Conservation (phyloP, 345 rosid species). For the Carallia brachiata region DNA sequence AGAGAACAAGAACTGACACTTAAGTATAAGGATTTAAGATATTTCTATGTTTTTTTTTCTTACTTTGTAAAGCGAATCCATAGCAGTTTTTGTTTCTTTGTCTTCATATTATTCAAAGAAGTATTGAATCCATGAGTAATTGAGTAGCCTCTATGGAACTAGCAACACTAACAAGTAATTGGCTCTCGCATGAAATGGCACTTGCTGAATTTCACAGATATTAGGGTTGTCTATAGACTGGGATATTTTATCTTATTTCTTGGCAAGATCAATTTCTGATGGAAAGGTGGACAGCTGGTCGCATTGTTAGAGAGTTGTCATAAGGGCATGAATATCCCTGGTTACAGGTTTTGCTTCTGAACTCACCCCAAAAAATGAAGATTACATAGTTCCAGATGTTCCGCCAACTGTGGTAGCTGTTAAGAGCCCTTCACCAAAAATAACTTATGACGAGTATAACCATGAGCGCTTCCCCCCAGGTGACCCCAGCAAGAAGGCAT, state of each 20-base stretch:
- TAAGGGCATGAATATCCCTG: background rate
- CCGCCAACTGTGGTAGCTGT: conserved; percentile 71
- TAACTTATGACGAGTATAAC: conserved; percentile 72
- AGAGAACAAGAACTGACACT: no score
- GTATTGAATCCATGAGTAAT: no score
- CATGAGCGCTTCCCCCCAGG: conserved; percentile 93
- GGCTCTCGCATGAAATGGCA: no score
- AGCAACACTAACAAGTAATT: no score
- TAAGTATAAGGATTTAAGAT: no score
- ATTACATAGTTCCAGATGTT: conserved; percentile 41
- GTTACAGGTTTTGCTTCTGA: conserved; percentile 54
- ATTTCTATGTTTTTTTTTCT: no score
- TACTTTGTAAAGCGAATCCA: no score
- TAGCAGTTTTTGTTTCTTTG: no score
- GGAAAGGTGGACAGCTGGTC: background rate
- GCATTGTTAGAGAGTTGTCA: background rate
- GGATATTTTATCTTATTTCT: background rate
- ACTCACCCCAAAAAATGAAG: conserved; percentile 35
- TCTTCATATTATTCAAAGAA: no score
- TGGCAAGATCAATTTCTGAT: background rate
- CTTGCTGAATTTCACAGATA: no score
- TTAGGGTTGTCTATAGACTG: no score
- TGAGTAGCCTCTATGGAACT: no score
- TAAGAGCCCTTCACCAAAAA: conserved; percentile 73
- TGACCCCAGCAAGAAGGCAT: conserved; percentile 91